A percentile compares a stretch with the other conserved stretches of the same genome.
Conservation (phyloP, 1,284 basidiomycete genomes). For the Ustilago nuda region DNA sequence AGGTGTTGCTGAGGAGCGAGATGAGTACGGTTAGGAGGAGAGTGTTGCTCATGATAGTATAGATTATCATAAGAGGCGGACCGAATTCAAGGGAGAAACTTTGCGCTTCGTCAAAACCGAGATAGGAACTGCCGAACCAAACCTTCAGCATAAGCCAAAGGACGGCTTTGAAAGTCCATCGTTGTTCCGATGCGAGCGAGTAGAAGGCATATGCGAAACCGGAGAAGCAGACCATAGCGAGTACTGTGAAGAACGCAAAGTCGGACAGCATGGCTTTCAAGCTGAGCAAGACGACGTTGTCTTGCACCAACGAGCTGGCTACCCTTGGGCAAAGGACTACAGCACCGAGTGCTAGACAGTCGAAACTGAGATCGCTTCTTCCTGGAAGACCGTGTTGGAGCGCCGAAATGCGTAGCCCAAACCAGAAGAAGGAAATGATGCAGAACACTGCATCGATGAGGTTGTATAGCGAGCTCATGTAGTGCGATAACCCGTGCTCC, state of each 20-base stretch:
- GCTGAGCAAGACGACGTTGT: slow-evolving; percentile 70
- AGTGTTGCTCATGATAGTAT: slow-evolving; percentile 75
- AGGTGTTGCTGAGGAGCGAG: slow-evolving; percentile 91
- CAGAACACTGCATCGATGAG: slow-evolving; percentile 61
- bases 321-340: slow-evolving; percentile 68
- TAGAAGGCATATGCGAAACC: slow-evolving; percentile 91
- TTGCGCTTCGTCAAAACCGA: slow-evolving; percentile 55
- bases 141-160: slow-evolving; percentile 90
- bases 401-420: slow-evolving; percentile 65
- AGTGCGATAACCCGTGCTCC: slow-evolving; percentile 88
- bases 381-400: slow-evolving; percentile 54
- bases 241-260: slow-evolving; percentile 76
- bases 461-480: slow-evolving; percentile 66
- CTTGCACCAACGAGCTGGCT: slow-evolving; percentile 69
- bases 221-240: slow-evolving; percentile 77
- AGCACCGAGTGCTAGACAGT: slow-evolving; percentile 67
- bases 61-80: slow-evolving; percentile 80
- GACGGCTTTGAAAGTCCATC: slow-evolving; percentile 74
- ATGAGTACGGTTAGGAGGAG: slow-evolving; percentile 76
- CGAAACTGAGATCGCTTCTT: slow-evolving; percentile 65
- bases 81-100: slow-evolving; percentile 84
- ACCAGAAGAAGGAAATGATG: slow-evolving; percentile 66
- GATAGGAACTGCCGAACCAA: slow-evolving; percentile 71
- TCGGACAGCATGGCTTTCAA: slow-evolving; percentile 78
- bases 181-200: slow-evolving; percentile 74